phyloP scores from a whole-genome alignment of 208 protist species.

The Plasmodiophora brassicae region DNA sequence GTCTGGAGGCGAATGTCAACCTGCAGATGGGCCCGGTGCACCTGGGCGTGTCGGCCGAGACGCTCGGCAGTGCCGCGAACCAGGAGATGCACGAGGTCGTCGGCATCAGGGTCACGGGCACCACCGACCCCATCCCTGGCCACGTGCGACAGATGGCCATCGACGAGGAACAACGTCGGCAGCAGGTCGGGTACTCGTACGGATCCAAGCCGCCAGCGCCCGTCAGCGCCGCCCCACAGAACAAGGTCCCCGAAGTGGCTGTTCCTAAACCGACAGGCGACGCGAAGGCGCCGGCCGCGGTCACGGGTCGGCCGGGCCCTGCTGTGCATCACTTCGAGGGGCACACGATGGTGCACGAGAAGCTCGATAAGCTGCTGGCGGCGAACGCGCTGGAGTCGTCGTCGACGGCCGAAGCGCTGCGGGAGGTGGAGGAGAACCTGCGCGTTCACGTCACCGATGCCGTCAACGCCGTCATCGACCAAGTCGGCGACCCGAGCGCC shows the following conservation, averaged over 20 bases:
- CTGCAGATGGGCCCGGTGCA: background rate
- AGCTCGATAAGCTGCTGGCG: slow-evolving; percentile 4
- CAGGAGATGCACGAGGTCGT: slow-evolving; percentile 18
- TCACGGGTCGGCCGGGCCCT: too few relatives aligned
- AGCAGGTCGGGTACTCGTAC: background rate
- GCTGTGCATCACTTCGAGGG: too few relatives aligned
- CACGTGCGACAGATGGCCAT: background rate
- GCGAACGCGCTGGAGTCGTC: background rate
- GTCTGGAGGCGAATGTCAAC: background rate
- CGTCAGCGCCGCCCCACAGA: background rate
- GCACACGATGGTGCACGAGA: background rate
- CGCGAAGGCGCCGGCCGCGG: background rate
- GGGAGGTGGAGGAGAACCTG: background rate
- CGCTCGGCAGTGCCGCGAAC: background rate
- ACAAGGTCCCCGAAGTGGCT: too few relatives aligned
- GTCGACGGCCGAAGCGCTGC: background rate
- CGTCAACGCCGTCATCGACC: background rate
- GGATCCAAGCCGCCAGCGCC: too few relatives aligned
- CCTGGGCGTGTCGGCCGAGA: slow-evolving; percentile 8
- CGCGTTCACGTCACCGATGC: background rate
- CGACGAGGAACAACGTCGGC: background rate
- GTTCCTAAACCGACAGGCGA: background rate
- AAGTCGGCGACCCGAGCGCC: too few relatives aligned
- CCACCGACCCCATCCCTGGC: background rate
- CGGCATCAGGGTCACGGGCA: background rate